A percentile compares a stretch with the other conserved stretches of the same genome.
phyloP scores from a whole-genome alignment of 129 eudicot genomes.

The Flaveria robusta region DNA sequence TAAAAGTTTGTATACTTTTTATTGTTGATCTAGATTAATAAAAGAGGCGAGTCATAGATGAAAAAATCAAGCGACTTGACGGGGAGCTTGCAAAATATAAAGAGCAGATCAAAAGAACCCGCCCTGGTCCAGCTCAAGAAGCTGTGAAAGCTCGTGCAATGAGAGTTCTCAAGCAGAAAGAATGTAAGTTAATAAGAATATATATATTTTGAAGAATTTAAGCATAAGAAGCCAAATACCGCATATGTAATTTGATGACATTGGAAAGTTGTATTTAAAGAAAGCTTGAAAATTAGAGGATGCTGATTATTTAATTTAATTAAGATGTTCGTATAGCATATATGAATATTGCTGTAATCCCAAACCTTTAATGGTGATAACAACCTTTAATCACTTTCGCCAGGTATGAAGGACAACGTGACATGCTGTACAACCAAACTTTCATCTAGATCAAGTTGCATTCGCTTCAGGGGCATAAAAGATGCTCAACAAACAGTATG shows the following conservation, averaged over 20 bases:
- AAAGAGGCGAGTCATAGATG: conserved; percentile 86
- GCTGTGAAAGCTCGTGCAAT: conserved; percentile 83
- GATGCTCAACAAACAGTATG: conserved; percentile 98
- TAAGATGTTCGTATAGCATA: conserved; percentile 1
- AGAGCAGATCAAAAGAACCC: conserved; percentile 74
- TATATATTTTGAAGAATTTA: background rate
- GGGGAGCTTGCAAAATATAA: conserved; percentile 67
- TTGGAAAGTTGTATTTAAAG: background rate
- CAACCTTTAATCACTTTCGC: conserved; percentile 5
- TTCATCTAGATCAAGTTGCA: conserved; percentile 89
- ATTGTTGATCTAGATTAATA: conserved; percentile 52
- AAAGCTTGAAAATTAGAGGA: background rate
- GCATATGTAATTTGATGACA: background rate
- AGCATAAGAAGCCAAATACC: background rate
- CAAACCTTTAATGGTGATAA: background rate
- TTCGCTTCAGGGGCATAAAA: conserved; percentile 93
- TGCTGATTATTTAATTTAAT: background rate
- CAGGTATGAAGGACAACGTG: conserved; percentile 98
- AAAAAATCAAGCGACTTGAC: conserved; percentile 83
- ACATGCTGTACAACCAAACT: conserved; percentile 94
- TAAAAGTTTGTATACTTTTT: background rate
- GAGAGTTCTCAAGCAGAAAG: conserved; percentile 81
- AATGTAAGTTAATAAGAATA: conserved; percentile 50
- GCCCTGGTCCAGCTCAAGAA: conserved; percentile 91
- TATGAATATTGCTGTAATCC: background rate